Percentiles rank a stretch among this genome's conserved stretches.
phyloP scores from a whole-genome alignment of 2,329 filamentous ascomycete genomes.

The Xylariaceae sp. region DNA sequence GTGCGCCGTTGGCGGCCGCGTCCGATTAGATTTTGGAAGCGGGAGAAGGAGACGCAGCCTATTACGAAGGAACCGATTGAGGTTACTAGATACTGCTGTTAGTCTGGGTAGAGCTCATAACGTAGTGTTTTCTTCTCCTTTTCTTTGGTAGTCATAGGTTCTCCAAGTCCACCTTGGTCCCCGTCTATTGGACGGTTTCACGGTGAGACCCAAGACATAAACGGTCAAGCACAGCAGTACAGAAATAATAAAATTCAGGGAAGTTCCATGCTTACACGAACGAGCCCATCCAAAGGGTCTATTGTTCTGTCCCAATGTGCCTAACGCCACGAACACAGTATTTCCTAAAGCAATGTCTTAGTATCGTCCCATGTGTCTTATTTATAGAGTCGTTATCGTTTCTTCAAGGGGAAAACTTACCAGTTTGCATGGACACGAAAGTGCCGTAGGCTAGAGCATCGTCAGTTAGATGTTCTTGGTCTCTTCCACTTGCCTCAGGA shows the following conservation, averaged over 20 bases:
- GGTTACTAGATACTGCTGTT: slow-evolving; percentile 24
- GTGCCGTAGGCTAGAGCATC: slow-evolving; percentile 35
- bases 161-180: no score
- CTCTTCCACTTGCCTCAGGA: background rate
- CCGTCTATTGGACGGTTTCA: no score
- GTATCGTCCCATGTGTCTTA: background rate
- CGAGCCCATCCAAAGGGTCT: slow-evolving; percentile 39
- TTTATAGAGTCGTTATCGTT: background rate
- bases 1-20: slow-evolving; percentile 28
- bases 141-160: background rate
- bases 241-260: background rate
- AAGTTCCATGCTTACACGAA: slow-evolving; percentile 26
- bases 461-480: slow-evolving; percentile 1
- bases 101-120: background rate
- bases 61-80: slow-evolving; percentile 39
- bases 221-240: background rate
- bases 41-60: slow-evolving; percentile 38
- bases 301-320: slow-evolving; percentile 36
- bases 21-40: slow-evolving; percentile 30
- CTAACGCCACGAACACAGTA: slow-evolving; percentile 40
- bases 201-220: background rate
- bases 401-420: slow-evolving; percentile 14
- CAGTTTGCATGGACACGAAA: slow-evolving; percentile 39
- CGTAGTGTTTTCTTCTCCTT: background rate
- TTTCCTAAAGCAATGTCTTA: slow-evolving; percentile 31